Percentiles rank a stretch among this genome's conserved stretches.
phyloP scores from a whole-genome alignment of 73 alveolate genomes.

The Durusdinium trenchii region DNA sequence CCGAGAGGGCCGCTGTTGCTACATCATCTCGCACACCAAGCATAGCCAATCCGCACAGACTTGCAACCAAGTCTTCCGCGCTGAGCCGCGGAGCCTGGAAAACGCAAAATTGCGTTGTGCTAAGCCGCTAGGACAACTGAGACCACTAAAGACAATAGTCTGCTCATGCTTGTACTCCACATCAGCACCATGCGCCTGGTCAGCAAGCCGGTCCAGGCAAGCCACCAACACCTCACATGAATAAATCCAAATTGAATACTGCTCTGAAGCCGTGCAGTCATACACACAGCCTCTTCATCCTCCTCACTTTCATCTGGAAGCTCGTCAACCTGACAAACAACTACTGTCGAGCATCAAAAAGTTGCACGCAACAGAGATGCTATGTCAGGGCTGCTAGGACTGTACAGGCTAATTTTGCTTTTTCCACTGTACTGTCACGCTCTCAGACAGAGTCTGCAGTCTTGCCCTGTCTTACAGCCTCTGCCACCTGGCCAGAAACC shows the following conservation, averaged over 20 bases:
- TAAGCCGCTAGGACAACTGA: too few species aligned
- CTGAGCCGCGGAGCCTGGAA: neutral
- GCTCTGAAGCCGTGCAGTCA: too few species aligned
- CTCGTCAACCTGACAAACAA: constrained; percentile 24
- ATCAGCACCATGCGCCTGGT: constrained; percentile 13
- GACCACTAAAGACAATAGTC: neutral
- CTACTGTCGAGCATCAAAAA: neutral
- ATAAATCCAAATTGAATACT: neutral
- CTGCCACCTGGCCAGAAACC: constrained; percentile 18
- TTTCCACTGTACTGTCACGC: neutral
- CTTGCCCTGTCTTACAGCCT: constrained; percentile 57
- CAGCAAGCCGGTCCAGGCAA: constrained; percentile 49
- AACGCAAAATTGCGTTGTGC: too few species aligned
- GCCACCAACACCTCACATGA: constrained; percentile 15
- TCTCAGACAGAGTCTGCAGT: constrained; percentile 44
- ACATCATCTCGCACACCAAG: constrained; percentile 33
- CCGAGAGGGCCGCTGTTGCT: constrained; percentile 22
- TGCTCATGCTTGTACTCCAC: neutral
- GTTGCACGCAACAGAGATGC: neutral
- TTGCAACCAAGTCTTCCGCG: constrained; percentile 16
- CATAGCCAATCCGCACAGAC: constrained; percentile 3
- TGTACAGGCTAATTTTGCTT: neutral
- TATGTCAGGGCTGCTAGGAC: neutral
- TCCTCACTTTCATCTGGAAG: neutral
- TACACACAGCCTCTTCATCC: constrained; percentile 29